Evolutionary conservation across 73 alveolate species (phyloP).

Genomic region (Paramecium biaurelia): DNA sequence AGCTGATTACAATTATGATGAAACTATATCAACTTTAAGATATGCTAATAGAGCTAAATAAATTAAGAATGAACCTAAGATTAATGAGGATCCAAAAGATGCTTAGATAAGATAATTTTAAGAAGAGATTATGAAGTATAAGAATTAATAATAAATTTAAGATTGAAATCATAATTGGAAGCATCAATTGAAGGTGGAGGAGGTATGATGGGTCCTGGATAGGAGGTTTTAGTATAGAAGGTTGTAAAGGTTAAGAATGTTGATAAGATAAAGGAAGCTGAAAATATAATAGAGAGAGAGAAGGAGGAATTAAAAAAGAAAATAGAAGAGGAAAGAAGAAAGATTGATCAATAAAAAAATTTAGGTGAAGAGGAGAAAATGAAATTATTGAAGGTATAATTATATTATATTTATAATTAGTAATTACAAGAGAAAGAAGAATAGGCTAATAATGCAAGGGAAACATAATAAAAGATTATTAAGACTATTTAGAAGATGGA

Average conservation of each 20-base stretch:
- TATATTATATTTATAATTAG: conserved; percentile 62
- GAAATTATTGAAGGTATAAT: conserved; percentile 74
- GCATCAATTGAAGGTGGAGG: conserved; percentile 64
- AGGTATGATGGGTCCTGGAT: conserved; percentile 52
- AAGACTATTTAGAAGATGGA: conserved; percentile 86
- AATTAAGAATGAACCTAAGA: conserved; percentile 89
- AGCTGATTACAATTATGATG: conserved; percentile 77
- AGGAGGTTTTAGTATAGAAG: conserved; percentile 77
- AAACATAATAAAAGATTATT: conserved; percentile 70
- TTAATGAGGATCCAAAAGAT: conserved; percentile 98
- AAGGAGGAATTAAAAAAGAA: conserved; percentile 55
- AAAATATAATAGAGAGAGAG: conserved; percentile 82
- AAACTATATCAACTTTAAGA: conserved; percentile 93
- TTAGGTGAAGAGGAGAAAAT: conserved; percentile 79
- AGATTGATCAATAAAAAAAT: conserved; percentile 72
- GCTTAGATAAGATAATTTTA: conserved; percentile 92
- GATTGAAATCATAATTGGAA: conserved; percentile 66
- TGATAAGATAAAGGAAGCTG: conserved; percentile 76
- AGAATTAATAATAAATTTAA: conserved; percentile 67
- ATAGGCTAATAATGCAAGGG: conserved; percentile 70
- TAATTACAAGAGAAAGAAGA: conserved; percentile 78
- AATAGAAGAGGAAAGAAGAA: conserved; percentile 69
- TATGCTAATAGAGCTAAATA: conserved; percentile 97
- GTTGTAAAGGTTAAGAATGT: conserved; percentile 79
- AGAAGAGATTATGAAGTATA: conserved; percentile 87